Evolutionary conservation across 2,329 filamentous ascomycete genomes (phyloP), one percentile per base, ranked within the genome.

Genomic region (Diaporthe batatas): DNA sequence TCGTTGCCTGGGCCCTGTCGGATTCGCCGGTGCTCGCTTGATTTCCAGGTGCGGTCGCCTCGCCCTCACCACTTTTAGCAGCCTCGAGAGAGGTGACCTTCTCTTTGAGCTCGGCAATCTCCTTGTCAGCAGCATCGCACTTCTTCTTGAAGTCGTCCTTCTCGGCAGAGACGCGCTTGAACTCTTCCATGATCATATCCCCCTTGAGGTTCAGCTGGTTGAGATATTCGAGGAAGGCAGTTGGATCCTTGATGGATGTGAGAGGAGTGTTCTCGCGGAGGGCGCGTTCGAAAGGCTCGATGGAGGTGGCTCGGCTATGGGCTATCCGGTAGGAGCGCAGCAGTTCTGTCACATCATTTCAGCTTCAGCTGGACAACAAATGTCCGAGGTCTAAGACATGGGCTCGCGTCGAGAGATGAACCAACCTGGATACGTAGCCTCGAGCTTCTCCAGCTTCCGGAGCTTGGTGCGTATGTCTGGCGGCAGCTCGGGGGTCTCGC

Each of bases 191-290:
- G 3, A 97, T 91, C 93, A 99, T 97, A 78, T 97, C 94, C 54
- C 92, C 92, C 79, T 97, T 96, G 69, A 95, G 82, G 74, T 92
- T 96, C 53, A 97, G 84, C 81, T 98, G 94, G 77, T 92, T 94
- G 36, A 99, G 87, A 79, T 98, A 99, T 82, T 98, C 96, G 8
- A 95, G 89, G 44, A 99, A 86, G 2, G 95, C 92, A 69, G 91
- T 90, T 0, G 96, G 94, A 73, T 99, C 96, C 77, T 87, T 88
- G 77, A 99, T 98, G 21, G 94, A 96, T 6, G 94, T 93, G 47
- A 98, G 85, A 2, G 96, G 96, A 0, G 96, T 99, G 78, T 97
- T 94, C 80, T 99, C 96, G 77, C 94, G 94, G 10, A 99, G 87
- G 0, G 93, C 92, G 70, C 94, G 92, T 83, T 99, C 96, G 81